These are phyloP conservation scores for Vitis hybrid DNA, from an alignment of 177 flowering plant species.

Conservation along the genomic window DNA sequence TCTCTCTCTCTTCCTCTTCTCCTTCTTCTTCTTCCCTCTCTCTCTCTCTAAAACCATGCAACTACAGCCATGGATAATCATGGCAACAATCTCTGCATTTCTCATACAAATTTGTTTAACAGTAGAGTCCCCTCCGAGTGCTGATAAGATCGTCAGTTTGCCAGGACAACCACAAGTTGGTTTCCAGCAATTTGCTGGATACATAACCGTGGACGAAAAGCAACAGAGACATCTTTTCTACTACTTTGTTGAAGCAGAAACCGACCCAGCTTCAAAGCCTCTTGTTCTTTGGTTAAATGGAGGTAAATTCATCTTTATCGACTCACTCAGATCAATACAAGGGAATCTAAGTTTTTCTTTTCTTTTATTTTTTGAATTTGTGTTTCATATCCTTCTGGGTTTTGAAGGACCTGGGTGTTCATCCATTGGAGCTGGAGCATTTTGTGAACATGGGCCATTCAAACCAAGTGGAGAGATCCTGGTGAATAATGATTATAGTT, in stretches of 20 bases:
- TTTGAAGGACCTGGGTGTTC: slow-evolving; percentile 44
- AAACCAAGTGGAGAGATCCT: slow-evolving; percentile 26
- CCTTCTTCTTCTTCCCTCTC: no score
- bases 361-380: background rate
- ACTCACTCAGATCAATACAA: background rate
- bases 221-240: slow-evolving; percentile 29
- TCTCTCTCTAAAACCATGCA: background rate
- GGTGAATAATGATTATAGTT: slow-evolving; percentile 24
- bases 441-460: slow-evolving; percentile 42
- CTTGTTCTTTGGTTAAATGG: slow-evolving; percentile 43
- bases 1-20: background rate
- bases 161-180: slow-evolving; percentile 37
- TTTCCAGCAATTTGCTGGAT: slow-evolving; percentile 31
- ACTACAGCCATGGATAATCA: slow-evolving; percentile 6
- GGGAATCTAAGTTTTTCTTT: background rate
- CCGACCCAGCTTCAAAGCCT: slow-evolving; percentile 28
- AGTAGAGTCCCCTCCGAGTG: slow-evolving; percentile 8
- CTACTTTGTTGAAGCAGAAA: slow-evolving; percentile 37
- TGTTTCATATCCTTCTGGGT: background rate
- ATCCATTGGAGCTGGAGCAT: slow-evolving; percentile 39
- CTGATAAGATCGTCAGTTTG: slow-evolving; percentile 23
- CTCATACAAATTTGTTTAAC: background rate
- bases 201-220: slow-evolving; percentile 25
- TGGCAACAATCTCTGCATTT: slow-evolving; percentile 6
- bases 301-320: slow-evolving; percentile 11